phyloP scores from a whole-genome alignment of 192 early-diverging fungal genomes.

The Endogone sp. region DNA sequence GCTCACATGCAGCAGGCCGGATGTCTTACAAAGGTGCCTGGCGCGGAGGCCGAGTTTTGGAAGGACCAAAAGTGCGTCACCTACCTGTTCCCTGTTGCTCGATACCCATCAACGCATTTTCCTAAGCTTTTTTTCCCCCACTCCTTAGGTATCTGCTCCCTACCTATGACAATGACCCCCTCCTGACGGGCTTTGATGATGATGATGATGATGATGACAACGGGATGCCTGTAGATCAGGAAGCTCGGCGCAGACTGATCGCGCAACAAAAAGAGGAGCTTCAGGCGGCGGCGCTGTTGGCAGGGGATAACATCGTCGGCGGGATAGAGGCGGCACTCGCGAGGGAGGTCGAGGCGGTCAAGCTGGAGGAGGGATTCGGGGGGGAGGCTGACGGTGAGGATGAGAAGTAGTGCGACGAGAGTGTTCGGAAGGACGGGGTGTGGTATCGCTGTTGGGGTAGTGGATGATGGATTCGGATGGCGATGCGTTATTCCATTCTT shows the following conservation, averaged over 20 bases:
- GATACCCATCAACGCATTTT: neutral
- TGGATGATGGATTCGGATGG: no score
- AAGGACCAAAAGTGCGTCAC: constrained; percentile 58
- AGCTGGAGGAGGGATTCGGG: neutral
- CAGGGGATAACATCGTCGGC: neutral
- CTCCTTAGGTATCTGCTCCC: constrained; percentile 60
- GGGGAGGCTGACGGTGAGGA: neutral
- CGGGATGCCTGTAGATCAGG: constrained; percentile 8
- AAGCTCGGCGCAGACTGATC: neutral
- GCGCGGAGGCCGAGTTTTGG: constrained; percentile 60
- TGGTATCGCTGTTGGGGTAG: no score
- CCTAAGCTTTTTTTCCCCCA: neutral
- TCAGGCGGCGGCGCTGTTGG: neutral
- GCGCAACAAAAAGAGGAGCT: neutral
- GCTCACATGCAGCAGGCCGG: constrained; percentile 60
- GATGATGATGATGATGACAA: constrained; percentile 59
- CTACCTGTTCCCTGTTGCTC: no score
- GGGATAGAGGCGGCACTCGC: neutral
- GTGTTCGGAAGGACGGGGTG: no score
- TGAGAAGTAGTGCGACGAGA: neutral
- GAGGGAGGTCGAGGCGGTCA: neutral
- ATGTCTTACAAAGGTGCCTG: constrained; percentile 49
- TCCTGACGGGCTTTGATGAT: constrained; percentile 74
- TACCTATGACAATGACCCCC: constrained; percentile 80
- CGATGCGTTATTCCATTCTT: no score